A percentile compares a stretch with the other conserved stretches of the same genome.
Evolutionary conservation across 495 filamentous ascomycete genomes (phyloP).

Genomic region (Articulospora tetracladia): DNA sequence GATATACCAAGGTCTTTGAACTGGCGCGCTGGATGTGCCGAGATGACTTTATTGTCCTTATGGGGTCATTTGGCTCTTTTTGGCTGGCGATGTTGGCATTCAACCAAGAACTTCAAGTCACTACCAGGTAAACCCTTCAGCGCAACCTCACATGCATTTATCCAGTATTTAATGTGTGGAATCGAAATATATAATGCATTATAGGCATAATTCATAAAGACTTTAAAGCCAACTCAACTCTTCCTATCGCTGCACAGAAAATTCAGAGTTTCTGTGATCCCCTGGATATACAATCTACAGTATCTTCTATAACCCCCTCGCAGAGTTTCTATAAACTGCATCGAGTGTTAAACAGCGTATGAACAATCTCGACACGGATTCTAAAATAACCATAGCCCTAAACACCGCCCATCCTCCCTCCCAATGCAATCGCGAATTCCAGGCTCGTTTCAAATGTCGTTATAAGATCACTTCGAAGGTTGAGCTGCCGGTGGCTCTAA

Average conservation of each 20-base stretch:
- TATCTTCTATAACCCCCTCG: constrained; percentile 3
- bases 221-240: background rate
- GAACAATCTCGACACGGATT: background rate
- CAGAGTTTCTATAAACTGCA: constrained; percentile 11
- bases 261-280: background rate
- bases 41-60: too few species aligned
- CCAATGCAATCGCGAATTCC: constrained; percentile 5
- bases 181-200: background rate
- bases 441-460: background rate
- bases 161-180: background rate
- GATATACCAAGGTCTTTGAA: too few species aligned
- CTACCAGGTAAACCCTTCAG: too few species aligned
- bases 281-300: constrained; percentile 21
- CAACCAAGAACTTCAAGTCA: too few species aligned
- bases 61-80: too few species aligned
- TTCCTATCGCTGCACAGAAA: background rate
- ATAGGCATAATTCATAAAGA: constrained; percentile 6
- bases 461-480: background rate
- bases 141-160: too few species aligned
- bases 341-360: background rate
- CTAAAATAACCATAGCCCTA: background rate
- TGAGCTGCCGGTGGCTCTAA: constrained; percentile 43
- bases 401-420: background rate
- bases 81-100: too few species aligned
- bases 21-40: too few species aligned